phyloP scores from a whole-genome alignment of 805 yeast species.

The Candida vaughaniae region DNA sequence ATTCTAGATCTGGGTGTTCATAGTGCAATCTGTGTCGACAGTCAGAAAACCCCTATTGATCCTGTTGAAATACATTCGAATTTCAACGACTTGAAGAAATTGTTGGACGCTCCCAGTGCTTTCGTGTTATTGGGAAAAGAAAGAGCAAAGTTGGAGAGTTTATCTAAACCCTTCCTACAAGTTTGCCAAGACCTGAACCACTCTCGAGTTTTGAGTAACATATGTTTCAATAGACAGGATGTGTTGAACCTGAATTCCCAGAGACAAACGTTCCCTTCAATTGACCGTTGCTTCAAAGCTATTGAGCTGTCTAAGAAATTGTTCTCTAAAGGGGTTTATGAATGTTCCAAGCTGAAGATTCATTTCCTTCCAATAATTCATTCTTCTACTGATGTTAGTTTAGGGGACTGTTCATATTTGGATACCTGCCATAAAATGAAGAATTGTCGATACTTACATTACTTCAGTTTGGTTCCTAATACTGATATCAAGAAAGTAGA shows the following conservation, averaged over 20 bases:
- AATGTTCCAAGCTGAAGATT: conserved; percentile 23
- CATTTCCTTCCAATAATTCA: conserved; percentile 31
- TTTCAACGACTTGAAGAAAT: not conserved
- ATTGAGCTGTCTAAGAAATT: conserved; percentile 15
- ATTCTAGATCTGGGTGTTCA: not conserved
- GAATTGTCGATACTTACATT: conserved; percentile 80
- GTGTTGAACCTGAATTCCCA: conserved; percentile 8
- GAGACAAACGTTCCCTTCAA: conserved; percentile 11
- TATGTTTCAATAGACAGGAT: conserved; percentile 22
- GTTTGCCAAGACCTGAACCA: conserved; percentile 49
- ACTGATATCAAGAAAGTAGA: not conserved
- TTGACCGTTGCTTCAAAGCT: conserved; percentile 15
- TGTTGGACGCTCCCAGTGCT: conserved; percentile 30
- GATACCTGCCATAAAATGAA: conserved; percentile 90
- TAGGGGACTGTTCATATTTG: conserved; percentile 91
- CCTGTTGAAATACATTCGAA: conserved; percentile 1
- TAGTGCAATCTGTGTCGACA: not conserved
- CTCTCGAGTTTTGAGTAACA: conserved; percentile 22
- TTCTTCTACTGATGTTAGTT: conserved; percentile 59
- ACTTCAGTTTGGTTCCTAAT: conserved; percentile 50
- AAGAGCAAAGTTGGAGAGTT: conserved; percentile 38
- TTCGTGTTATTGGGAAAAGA: conserved; percentile 39
- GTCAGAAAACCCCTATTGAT: not conserved
- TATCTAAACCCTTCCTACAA: conserved; percentile 44
- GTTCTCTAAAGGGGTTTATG: conserved; percentile 18